These are phyloP conservation scores for Fomitiporia mediterranea DNA, from an alignment of 1,284 basidiomycete genomes.

Conservation along the genomic window DNA sequence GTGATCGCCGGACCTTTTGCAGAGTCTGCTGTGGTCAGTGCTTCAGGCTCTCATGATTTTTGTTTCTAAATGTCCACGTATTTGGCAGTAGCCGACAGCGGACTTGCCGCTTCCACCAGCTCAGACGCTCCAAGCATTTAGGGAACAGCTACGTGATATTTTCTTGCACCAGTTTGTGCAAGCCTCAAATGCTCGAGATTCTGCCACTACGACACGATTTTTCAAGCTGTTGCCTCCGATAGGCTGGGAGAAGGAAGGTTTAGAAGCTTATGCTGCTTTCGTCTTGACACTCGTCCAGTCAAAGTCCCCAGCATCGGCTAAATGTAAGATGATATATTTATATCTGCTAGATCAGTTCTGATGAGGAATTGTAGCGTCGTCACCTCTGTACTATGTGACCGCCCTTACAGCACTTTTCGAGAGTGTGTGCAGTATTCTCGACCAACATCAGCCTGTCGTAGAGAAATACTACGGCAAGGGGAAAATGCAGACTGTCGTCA, in stretches of 20 bases:
- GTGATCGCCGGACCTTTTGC: slow-evolving; percentile 86
- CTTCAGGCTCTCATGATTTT: slow-evolving; percentile 1
- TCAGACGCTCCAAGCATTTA: slow-evolving; percentile 74
- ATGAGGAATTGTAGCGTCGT: slow-evolving; percentile 57
- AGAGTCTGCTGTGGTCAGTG: slow-evolving; percentile 76
- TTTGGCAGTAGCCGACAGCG: slow-evolving; percentile 69
- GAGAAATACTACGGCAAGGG: slow-evolving; percentile 94
- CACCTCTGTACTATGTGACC: slow-evolving; percentile 84
- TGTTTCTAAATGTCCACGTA: slow-evolving; percentile 18
- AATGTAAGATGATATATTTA: slow-evolving; percentile 50
- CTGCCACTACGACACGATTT: slow-evolving; percentile 86
- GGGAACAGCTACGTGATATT: slow-evolving; percentile 70
- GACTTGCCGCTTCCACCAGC: slow-evolving; percentile 83
- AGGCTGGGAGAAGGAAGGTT: slow-evolving; percentile 85
- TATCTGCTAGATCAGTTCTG: slow-evolving; percentile 12
- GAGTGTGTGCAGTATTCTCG: slow-evolving; percentile 91
- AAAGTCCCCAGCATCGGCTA: slow-evolving; percentile 69
- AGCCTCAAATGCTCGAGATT: slow-evolving; percentile 76
- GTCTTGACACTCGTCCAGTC: slow-evolving; percentile 87
- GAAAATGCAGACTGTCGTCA: slow-evolving; percentile 80
- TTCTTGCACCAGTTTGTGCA: slow-evolving; percentile 79
- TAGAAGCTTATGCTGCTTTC: slow-evolving; percentile 92
- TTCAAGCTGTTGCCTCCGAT: slow-evolving; percentile 97
- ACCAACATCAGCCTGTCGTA: slow-evolving; percentile 95
- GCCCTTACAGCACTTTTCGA: slow-evolving; percentile 89